These are phyloP conservation scores for Cutaneotrichosporon sp. DNA, from an alignment of 1,284 basidiomycete species.

Conservation along the genomic window DNA sequence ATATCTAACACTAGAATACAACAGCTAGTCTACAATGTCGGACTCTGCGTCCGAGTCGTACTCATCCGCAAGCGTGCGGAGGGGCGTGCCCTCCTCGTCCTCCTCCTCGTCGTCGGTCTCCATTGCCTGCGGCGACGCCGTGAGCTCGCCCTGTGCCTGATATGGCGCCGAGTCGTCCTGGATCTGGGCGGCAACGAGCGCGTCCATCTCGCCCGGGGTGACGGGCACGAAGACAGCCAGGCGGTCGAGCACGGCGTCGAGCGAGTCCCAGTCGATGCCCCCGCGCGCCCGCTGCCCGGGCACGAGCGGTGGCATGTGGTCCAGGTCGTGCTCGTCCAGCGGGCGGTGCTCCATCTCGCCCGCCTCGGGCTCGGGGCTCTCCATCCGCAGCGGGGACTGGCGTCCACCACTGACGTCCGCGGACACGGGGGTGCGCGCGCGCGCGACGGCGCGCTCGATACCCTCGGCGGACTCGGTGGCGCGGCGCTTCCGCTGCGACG, in stretches of 20 bases:
- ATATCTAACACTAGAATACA: not conserved
- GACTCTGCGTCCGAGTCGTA: conserved; percentile 1
- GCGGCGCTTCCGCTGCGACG: not conserved
- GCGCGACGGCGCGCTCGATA: conserved; percentile 2
- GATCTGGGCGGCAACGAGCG: conserved; percentile 6
- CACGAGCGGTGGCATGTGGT: not conserved
- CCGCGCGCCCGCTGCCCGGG: not conserved
- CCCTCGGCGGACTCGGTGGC: conserved; percentile 2
- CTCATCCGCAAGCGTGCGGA: conserved; percentile 2
- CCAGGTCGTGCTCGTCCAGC: not conserved
- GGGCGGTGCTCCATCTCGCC: not conserved
- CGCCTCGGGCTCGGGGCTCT: not conserved
- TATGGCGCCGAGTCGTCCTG: not conserved
- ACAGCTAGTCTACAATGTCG: conserved; percentile 4
- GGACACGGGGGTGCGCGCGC: not conserved
- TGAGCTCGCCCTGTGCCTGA: not conserved
- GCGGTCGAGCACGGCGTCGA: not conserved
- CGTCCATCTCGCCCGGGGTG: conserved; percentile 8
- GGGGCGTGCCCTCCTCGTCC: not conserved
- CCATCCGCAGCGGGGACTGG: not conserved
- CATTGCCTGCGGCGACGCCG: not conserved
- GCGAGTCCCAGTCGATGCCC: conserved; percentile 1
- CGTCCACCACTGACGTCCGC: not conserved
- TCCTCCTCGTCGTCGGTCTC: not conserved
- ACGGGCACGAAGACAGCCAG: conserved; percentile 9